A percentile compares a stretch with the other conserved stretches of the same genome.
phyloP scores from a whole-genome alignment of 2,329 filamentous ascomycete genomes.

The Alternaria burnsii region DNA sequence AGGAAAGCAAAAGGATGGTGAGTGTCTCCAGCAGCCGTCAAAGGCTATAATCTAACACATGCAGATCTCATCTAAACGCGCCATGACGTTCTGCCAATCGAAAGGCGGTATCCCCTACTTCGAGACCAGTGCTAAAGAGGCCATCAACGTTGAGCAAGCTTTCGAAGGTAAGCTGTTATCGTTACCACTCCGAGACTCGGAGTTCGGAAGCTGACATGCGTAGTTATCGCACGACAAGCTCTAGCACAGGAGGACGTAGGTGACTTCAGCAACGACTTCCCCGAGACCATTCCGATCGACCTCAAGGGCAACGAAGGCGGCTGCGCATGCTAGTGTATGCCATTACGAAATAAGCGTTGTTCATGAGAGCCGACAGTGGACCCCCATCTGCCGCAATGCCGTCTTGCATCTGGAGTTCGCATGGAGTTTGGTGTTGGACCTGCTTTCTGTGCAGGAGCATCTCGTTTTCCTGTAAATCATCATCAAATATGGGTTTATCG shows the following conservation, averaged over 20 bases:
- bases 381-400: constrained; percentile 11
- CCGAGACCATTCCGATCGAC: constrained; percentile 97
- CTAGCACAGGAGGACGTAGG: constrained; percentile 96
- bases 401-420: constrained; percentile 30
- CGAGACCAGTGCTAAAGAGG: constrained; percentile 98
- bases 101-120: constrained; percentile 99
- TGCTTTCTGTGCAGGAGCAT: constrained; percentile 25
- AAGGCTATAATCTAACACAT: constrained; percentile 18
- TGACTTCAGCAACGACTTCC: constrained; percentile 96
- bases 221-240: constrained; percentile 95
- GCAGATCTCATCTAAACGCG: constrained; percentile 91
- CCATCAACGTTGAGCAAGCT: constrained; percentile 93
- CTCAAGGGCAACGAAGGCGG: constrained; percentile 92
- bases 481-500: constrained; percentile 14
- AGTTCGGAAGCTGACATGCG: constrained; percentile 8
- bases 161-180: constrained; percentile 64
- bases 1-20: constrained; percentile 95
- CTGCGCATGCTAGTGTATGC: constrained; percentile 76
- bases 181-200: neutral
- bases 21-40: constrained; percentile 35
- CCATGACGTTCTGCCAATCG: constrained; percentile 96
- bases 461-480: constrained; percentile 26
- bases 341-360: constrained; percentile 14
- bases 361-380: constrained; percentile 7
- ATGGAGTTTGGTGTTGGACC: constrained; percentile 41